Evolutionary conservation across 768 basidiomycete species (phyloP), one percentile per base, ranked within the genome.

Genomic region (Coprinellus aureogranulatus): DNA sequence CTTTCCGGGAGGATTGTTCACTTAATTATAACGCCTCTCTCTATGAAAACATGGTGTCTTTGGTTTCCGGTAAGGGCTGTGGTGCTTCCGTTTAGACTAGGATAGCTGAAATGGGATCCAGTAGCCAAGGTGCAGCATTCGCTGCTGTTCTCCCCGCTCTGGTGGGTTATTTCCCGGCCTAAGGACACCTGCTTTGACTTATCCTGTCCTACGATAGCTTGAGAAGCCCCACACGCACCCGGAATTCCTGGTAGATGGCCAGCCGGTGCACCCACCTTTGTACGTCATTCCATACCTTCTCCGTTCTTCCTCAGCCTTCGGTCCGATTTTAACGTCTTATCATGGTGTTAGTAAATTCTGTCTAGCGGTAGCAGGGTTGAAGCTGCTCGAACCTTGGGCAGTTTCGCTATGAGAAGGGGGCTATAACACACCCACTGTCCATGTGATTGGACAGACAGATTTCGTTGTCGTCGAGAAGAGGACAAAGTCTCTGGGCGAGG

Each of bases 31-130:
- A n/a, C n/a, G n/a, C n/a, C n/a, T n/a, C n/a, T n/a, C n/a, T n/a
- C n/a, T n/a, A n/a, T n/a, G n/a, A n/a, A n/a, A n/a, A n/a, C 60
- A 90, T 87, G 89, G 88, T 25, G 80, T 91, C 10, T 77, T 91
- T 61, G 89, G 89, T 2, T 90, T 90, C 68, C 89, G 88, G 86
- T 85, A 71, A 58, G 52, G n/a, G 37, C 22, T 18, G 39, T 14
- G 4, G 47, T 41, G 10, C 25, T 25, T 30, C 20, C 8, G 34
- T 18, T 28, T 60, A n/a, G 57, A 54, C 16, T 18, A 53, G 28
- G 44, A n/a, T 34, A 26, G 58, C 34, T 46, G 57, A 20, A 3
- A 18, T 18, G 34, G 20, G 27, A 14, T 30, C 50, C 34, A 14
- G 8, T 16, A 88, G 87, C 59, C 90, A 92, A 70, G 90, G 90